Evolutionary conservation across 768 basidiomycete species (phyloP), one percentile per base, ranked within the genome.

Genomic region (Boletus barrowsii): DNA sequence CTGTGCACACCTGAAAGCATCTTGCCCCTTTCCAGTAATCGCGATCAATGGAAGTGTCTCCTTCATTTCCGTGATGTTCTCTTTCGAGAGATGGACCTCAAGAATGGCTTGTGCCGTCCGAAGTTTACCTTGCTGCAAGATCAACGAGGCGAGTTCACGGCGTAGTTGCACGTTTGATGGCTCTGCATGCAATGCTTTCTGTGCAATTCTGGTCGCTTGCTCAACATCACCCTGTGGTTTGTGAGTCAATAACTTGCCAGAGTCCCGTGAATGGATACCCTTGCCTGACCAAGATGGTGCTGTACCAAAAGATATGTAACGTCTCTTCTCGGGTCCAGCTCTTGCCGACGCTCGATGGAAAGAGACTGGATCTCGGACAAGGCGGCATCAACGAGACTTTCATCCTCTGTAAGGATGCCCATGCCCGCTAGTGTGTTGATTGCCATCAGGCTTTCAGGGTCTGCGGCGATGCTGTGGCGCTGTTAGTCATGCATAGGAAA

Each of bases 361-460:
- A 93, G 74, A 0, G 81, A 74, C 18, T 87, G 76, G 17, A 96
- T 80, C 67, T 97, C 93, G 0, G 88, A 86, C 13, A 95, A 73
- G 0, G 93, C 88, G 2, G 93, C 94, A 66, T 95, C 91, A 24
- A 94, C 78, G 18, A 97, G 78, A 35, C 78, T 80, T 33, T 88
- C 84, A 62, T 96, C 93, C 33, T 78, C 77, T 4, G 87, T 87
- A 49, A 94, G 71, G 51, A 93, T 84, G 11, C 91, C 93, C 83
- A 97, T 93, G n/a, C 88, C 89, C 1, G 90, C 89, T 1, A 98
- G 79, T 0, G 86, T 80, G 43, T 87, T 90, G 68, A 96, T 88
- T 1, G 91, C 92, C 50, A 80, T 76, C 47, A 93, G 67, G 63
- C 94, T 91, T 56, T 87, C 87, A 0, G 87, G 80, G 65, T 96